Base-by-base conservation (phyloP, 1,284 basidiomycete species). In the Papiliotrema flavescens region DNA sequence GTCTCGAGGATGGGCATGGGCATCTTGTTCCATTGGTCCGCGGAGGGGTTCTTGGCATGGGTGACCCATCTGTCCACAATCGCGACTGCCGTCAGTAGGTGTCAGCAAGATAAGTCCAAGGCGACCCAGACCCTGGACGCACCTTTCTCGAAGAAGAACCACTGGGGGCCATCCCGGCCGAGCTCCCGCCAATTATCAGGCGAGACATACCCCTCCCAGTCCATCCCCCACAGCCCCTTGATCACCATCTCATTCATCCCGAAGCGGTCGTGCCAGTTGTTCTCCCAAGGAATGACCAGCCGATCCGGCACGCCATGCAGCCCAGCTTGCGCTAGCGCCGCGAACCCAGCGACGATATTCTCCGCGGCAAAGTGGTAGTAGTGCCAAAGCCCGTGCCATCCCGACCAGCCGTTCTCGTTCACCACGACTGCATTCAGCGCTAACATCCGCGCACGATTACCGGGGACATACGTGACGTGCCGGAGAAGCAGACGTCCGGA, bases 21-120 rank as follows among this genome's bases (percentile, higher is more conserved):
- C 68, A 70, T 70, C 47, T 70, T 70, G 58, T 65, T 64, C 59
- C 66, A 61, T 19, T 49, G 32, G 3, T 61, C 53, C 8, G 64
- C 55, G 1, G 55, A 51, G 13, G 59, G 53, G 22, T 64, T 62
- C 44, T 65, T 42, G 24, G 57, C 54, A 50, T 70, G 68, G 1
- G 68, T 62, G 5, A 63, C 64, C 58, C 59, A 62, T 19, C 66
- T 56, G 47, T 70, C 68, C 14, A 62, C 57, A 20, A 70, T 62
- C 11, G 65, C 57, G 22, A 60, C 68, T 70, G 34, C 1, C 26
- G 42, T 44, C 14, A 35, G 15, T n/a, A 14, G 23, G 34, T 24
- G 35, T 11, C 35, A 36, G 17, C 9, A 36, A 11, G 35, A 36
- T 36, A 11, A 17, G 17, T 17, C 35, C 35, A 36, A 17, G 17